Evolutionary conservation across 1,139 yeast genomes (phyloP).

Genomic region (Entelexis paramagnoliae): DNA sequence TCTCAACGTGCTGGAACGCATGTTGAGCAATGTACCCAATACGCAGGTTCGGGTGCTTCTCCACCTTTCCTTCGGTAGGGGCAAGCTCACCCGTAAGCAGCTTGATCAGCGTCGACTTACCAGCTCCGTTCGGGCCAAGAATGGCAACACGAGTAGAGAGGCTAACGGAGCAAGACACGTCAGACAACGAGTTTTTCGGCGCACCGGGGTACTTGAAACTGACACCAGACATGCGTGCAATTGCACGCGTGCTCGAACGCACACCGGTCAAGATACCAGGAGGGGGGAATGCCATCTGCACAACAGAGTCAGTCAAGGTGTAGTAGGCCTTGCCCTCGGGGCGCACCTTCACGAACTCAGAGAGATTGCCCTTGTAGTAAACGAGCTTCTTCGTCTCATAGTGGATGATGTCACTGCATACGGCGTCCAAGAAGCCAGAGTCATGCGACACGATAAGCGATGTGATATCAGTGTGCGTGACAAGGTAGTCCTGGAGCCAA

Average conservation of each 20-base stretch:
- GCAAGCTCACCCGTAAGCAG: constrained; percentile 82
- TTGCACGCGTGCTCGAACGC: constrained; percentile 87
- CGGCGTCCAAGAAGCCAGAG: constrained; percentile 90
- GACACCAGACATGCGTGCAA: constrained; percentile 80
- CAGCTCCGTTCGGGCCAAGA: constrained; percentile 98
- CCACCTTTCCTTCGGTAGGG: constrained; percentile 81
- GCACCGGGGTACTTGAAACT: constrained; percentile 88
- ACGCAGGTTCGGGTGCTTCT: constrained; percentile 95
- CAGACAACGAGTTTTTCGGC: constrained; percentile 61
- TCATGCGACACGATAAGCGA: constrained; percentile 95
- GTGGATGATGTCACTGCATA: constrained; percentile 93
- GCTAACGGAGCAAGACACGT: constrained; percentile 81
- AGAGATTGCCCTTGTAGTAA: constrained; percentile 90
- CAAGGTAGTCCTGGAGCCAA: constrained; percentile 85
- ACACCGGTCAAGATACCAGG: constrained; percentile 97
- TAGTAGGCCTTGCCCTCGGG: constrained; percentile 97
- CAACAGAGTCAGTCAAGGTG: constrained; percentile 86
- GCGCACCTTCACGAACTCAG: constrained; percentile 79
- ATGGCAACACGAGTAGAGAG: constrained; percentile 93
- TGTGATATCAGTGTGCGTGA: constrained; percentile 69
- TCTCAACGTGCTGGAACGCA: constrained; percentile 93
- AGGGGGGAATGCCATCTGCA: constrained; percentile 96
- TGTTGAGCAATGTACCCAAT: constrained; percentile 98
- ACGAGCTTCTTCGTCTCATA: constrained; percentile 92
- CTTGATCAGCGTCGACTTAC: constrained; percentile 91